A percentile compares a stretch with the other conserved stretches of the same genome.
These are phyloP conservation scores for Epichloe uncinata DNA, from an alignment of 2,329 filamentous ascomycete species.

Conservation along the genomic window DNA sequence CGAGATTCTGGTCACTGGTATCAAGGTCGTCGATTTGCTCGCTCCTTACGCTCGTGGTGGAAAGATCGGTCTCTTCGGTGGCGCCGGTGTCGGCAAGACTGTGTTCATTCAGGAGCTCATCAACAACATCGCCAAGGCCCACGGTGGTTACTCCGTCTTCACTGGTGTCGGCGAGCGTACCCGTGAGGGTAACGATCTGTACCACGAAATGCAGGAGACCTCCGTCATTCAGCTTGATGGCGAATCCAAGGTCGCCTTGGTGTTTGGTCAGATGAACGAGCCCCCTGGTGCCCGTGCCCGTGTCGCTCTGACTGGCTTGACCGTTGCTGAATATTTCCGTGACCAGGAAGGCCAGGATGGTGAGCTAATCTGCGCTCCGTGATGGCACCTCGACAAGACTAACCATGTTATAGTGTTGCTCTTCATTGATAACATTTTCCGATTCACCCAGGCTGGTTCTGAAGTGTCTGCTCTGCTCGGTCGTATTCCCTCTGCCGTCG, in stretches of 20 bases:
- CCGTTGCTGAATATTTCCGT: conserved; percentile 73
- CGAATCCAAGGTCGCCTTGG: conserved; percentile 97
- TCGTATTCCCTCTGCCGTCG: conserved; percentile 99
- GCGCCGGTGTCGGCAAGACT: conserved; percentile 99
- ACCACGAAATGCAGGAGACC: conserved; percentile 99
- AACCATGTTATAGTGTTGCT: conserved; percentile 57
- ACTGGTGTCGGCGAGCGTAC: conserved; percentile 99
- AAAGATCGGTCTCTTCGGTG: conserved; percentile 99
- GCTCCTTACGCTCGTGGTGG: conserved; percentile 99
- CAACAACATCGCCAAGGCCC: conserved; percentile 99
- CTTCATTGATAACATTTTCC: conserved; percentile 99
- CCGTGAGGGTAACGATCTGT: conserved; percentile 99
- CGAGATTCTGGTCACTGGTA: conserved; percentile 96
- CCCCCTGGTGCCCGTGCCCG: conserved; percentile 98
- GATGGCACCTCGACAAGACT: neutral
- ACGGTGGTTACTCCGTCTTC: conserved; percentile 99
- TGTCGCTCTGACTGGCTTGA: conserved; percentile 90
- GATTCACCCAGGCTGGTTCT: conserved; percentile 98
- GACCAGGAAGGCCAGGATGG: conserved; percentile 72
- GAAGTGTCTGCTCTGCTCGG: conserved; percentile 98
- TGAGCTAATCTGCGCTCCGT: conserved; percentile 26
- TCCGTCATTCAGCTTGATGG: conserved; percentile 98
- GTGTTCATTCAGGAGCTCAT: conserved; percentile 99
- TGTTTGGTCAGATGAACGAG: conserved; percentile 99
- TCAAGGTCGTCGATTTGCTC: conserved; percentile 99